Base-by-base conservation (phyloP, 257 asterid species). In the Mitragyna speciosa region DNA sequence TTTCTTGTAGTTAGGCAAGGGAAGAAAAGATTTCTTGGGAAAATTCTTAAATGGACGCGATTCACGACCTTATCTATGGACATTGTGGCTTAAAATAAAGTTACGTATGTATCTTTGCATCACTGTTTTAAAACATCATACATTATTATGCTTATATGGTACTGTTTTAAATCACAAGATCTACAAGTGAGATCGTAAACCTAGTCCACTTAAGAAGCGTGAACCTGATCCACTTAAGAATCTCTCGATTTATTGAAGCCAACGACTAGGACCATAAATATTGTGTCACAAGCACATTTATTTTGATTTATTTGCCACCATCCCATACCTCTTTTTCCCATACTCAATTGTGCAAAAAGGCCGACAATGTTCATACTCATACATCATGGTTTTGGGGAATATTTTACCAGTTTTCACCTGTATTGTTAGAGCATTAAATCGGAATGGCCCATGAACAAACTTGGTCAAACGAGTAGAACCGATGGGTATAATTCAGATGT, bases 1-100 rank as follows among this genome's bases (percentile, higher is more conserved):
- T 75, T 75, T 59, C 59, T 58, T 74, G 48, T 33, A 14, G 36
- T 63, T 63, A 49, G 26, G 17, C 3, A n/a, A 12, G 61, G 28
- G 19, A 73, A 72, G 76, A 72, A 72, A 51, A 51, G 17, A 73
- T 14, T 73, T 48, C 41, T 49, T 73, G n/a, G n/a, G n/a, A n/a
- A n/a, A n/a, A n/a, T n/a, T n/a, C n/a, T n/a, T n/a, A n/a, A n/a
- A n/a, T n/a, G n/a, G n/a, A n/a, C n/a, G n/a, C n/a, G n/a, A n/a
- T n/a, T n/a, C n/a, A n/a, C n/a, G n/a, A n/a, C n/a, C n/a, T n/a
- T n/a, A n/a, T n/a, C n/a, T n/a, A n/a, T n/a, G n/a, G n/a, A n/a
- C n/a, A n/a, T n/a, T n/a, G n/a, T n/a, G n/a, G n/a, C n/a, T n/a
- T n/a, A n/a, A n/a, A n/a, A n/a, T n/a, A n/a, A n/a, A n/a, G n/a